A percentile compares a stretch with the other conserved stretches of the same genome.
These are phyloP conservation scores for Apiospora marii DNA, from an alignment of 2,329 filamentous ascomycete genomes.

Conservation along the genomic window DNA sequence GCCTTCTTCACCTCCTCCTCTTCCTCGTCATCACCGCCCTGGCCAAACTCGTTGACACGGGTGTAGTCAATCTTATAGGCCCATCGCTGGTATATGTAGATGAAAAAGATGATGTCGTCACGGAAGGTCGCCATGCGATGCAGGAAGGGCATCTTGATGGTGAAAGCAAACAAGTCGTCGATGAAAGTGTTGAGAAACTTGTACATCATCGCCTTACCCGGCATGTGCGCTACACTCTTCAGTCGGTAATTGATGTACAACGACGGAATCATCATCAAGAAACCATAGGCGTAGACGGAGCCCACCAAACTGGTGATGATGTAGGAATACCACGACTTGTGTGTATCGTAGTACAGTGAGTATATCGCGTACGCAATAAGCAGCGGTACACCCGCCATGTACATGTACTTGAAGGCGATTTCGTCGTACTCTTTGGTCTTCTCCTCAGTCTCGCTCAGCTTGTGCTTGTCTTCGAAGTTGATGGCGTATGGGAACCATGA, in stretches of 20 bases:
- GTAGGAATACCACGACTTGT: slow-evolving; percentile 99
- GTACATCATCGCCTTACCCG: slow-evolving; percentile 94
- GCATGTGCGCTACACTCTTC: slow-evolving; percentile 96
- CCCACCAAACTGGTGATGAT: slow-evolving; percentile 94
- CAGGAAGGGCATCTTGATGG: slow-evolving; percentile 97
- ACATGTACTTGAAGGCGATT: slow-evolving; percentile 97
- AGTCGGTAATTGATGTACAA: slow-evolving; percentile 99
- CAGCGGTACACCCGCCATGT: slow-evolving; percentile 88
- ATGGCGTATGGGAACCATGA: slow-evolving; percentile 81
- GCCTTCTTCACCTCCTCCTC: slow-evolving; percentile 50
- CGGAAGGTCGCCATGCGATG: slow-evolving; percentile 91
- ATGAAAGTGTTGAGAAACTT: slow-evolving; percentile 99
- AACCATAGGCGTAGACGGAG: slow-evolving; percentile 96
- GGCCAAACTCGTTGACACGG: slow-evolving; percentile 96
- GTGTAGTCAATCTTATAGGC: slow-evolving; percentile 91
- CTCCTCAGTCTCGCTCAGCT: slow-evolving; percentile 92
- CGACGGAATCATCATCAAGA: slow-evolving; percentile 98
- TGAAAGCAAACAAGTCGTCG: slow-evolving; percentile 97
- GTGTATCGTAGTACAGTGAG: slow-evolving; percentile 88
- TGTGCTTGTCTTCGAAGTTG: slow-evolving; percentile 94
- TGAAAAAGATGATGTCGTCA: slow-evolving; percentile 97
- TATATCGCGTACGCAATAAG: slow-evolving; percentile 90
- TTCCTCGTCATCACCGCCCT: slow-evolving; percentile 91
- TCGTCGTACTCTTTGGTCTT: slow-evolving; percentile 99
- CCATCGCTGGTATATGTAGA: slow-evolving; percentile 95